Base-by-base conservation (phyloP, 495 filamentous ascomycete genomes). In the Podospora bellae-mahoneyi region DNA sequence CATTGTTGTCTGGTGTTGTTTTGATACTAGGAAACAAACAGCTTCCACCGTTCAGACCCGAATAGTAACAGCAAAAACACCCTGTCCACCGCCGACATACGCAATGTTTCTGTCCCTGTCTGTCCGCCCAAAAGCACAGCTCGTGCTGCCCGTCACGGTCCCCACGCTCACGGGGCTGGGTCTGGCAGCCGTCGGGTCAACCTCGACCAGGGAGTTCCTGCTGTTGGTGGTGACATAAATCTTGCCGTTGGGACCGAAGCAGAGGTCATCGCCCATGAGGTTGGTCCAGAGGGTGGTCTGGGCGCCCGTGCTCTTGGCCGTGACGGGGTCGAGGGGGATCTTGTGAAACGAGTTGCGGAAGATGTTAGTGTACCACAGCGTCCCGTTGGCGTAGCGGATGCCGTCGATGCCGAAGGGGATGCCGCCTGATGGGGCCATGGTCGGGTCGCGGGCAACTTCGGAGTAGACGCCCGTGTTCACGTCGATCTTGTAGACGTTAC, bases 351-450 rank as follows among this genome's bases (percentile, higher is more conserved):
- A 77, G 72, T 81, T 82, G 69, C 71, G 75, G 69, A 80, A 80
- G 71, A 82, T 78, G 69, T 82, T 82, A 59, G 80, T 82, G 74
- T 80, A 82, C 71, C 73, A 82, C 0, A 82, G 66, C 10, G 69
- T 69, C 30, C 75, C 73, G 62, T 79, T 72, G 4, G 66, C 44
- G 68, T 78, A 78, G 60, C 75, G 74, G 62, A 80, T 72, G n/a
- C 78, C 73, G 70, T 77, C 75, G 68, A 78, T 75, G 67, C 77
- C 71, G 64, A 75, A 75, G 73, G 78, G 56, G 77, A 82, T 71
- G 67, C 59, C 34, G 65, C 75, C 77, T 44, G 77, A 71, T 4
- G 80, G 75, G 0, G 72, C 71, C 78, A 81, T 82, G 61, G 79
- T 80, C 1, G 77, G 57, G 66, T 83, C 77, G 13, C 69, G 67